Base-by-base conservation (phyloP, 768 basidiomycete genomes). In the Mycena leptocephala region DNA sequence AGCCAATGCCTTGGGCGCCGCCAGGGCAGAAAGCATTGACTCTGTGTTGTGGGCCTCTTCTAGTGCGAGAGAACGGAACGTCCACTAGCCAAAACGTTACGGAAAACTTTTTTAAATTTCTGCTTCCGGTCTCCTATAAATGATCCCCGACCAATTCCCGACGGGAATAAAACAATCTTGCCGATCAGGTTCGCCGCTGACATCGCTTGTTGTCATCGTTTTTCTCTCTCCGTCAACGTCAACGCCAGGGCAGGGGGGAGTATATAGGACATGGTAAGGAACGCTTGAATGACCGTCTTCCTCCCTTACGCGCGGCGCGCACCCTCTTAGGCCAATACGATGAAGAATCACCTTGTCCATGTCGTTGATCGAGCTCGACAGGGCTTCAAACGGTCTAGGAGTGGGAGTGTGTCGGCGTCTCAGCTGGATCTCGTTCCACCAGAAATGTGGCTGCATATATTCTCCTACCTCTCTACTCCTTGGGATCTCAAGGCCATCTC, bases 271-370 rank as follows among this genome's bases (percentile, higher is more conserved):
- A 61, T 5, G 59, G 70, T 71, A 63, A 35, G 70, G 7, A 11
- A 16, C 39, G n/a, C 30, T 35, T 6, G n/a, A 28, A 33, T 16
- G 20, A 3, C 22, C 18, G 56, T 14, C 3, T 16, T 26, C 63
- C n/a, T 41, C 20, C 65, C 61, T 72, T 32, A 72, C 18, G 55
- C 30, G 48, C 37, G 2, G 72, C 20, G 30, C 48, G 26, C n/a
- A 20, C n/a, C 37, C 37, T 26, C 11, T n/a, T n/a, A n/a, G n/a
- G n/a, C n/a, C 69, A 28, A n/a, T n/a, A n/a, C n/a, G 46, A 78
- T 78, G 77, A 78, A 76, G 63, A 75, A 78, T 48, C 77, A 78
- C 30, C 55, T 78, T 39, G 74, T 78, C 74, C 67, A 69, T 61
- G 77, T 65, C 58, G 77, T 78, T 10, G 77, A 78, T 51, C 77